Conservation (phyloP, 1,284 basidiomycete genomes). For the Apiotrichum gamsii region DNA sequence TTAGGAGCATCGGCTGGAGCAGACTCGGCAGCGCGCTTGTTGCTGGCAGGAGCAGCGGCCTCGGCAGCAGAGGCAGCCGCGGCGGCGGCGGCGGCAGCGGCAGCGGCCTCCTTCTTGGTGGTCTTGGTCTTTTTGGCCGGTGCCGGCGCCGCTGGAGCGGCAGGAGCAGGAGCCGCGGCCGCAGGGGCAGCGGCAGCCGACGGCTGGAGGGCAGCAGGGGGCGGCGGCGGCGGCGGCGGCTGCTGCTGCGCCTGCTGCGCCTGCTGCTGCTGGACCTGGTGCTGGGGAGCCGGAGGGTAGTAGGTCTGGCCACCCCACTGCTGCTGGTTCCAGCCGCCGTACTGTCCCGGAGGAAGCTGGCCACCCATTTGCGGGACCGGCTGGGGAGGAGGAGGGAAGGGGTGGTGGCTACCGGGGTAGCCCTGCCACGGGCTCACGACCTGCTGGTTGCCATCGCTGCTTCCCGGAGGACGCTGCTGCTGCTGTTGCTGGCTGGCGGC, state of each 20-base stretch:
- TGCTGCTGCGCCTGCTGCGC: slow-evolving; percentile 7
- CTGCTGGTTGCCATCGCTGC: slow-evolving; percentile 12
- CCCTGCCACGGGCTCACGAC: slow-evolving; percentile 23
- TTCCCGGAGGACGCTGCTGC: slow-evolving; percentile 7
- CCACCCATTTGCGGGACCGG: slow-evolving; percentile 22
- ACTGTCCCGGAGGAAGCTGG: slow-evolving; percentile 20
- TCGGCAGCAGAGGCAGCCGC: slow-evolving; percentile 1
- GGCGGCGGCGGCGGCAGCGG: slow-evolving; percentile 1
- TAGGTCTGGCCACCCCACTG: slow-evolving; percentile 22
- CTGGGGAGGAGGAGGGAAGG: slow-evolving; percentile 27
- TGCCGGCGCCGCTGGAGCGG: slow-evolving; percentile 4
- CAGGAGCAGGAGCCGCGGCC: background rate
- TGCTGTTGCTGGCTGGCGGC: slow-evolving; percentile 7
- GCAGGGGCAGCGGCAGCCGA: slow-evolving; percentile 4
- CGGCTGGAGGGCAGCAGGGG: slow-evolving; percentile 1
- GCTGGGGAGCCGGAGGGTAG: slow-evolving; percentile 22
- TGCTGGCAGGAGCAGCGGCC: slow-evolving; percentile 19
- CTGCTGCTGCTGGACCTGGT: slow-evolving; percentile 5
- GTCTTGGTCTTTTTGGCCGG: background rate
- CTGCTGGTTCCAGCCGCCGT: slow-evolving; percentile 27
- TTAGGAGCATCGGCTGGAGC: slow-evolving; percentile 14
- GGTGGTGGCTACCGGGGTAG: slow-evolving; percentile 21
- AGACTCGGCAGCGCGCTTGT: slow-evolving; percentile 30
- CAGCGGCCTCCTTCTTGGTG: slow-evolving; percentile 4
- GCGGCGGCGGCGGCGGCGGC: background rate